phyloP scores from a whole-genome alignment of 306 rosid genomes.

The Dalbergia cochinchinensis region DNA sequence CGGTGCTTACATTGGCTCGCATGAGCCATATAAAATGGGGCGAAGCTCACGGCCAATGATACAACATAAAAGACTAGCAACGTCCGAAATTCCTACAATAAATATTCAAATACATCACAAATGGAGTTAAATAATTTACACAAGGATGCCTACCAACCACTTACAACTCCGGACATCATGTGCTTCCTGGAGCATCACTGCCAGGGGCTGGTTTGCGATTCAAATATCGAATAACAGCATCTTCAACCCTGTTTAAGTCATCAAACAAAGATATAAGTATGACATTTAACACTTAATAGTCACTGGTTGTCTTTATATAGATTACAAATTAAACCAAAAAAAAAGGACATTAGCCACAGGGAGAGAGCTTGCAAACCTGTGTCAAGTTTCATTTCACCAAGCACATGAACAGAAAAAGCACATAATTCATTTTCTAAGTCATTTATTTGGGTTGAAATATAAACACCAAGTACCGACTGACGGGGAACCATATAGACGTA shows the following conservation, averaged over 20 bases:
- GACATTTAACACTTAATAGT: too few relatives aligned
- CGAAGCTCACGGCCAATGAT: conserved; percentile 13
- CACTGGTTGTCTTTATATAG: too few relatives aligned
- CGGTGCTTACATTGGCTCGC: conserved; percentile 24
- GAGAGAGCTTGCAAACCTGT: too few relatives aligned
- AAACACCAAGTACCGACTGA: too few relatives aligned
- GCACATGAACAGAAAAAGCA: conserved; percentile 19
- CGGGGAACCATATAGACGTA: too few relatives aligned
- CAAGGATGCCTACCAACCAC: not conserved
- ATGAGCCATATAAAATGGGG: conserved; percentile 25
- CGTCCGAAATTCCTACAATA: conserved; percentile 17
- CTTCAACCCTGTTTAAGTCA: conserved; percentile 89
- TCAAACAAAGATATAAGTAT: conserved; percentile 21
- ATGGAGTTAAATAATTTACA: not conserved
- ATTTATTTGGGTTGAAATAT: not conserved
- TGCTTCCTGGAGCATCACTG: conserved; percentile 90
- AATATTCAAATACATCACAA: conserved; percentile 29
- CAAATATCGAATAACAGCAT: conserved; percentile 93
- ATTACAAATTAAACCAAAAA: too few relatives aligned
- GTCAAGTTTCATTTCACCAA: not conserved
- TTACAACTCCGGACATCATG: conserved; percentile 42
- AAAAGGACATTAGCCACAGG: too few relatives aligned
- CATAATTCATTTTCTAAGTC: not conserved
- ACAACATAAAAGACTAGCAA: conserved; percentile 41
- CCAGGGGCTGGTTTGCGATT: conserved; percentile 90